These are phyloP conservation scores for Malassezia sp. DNA, from an alignment of 1,284 basidiomycete genomes.

Conservation along the genomic window DNA sequence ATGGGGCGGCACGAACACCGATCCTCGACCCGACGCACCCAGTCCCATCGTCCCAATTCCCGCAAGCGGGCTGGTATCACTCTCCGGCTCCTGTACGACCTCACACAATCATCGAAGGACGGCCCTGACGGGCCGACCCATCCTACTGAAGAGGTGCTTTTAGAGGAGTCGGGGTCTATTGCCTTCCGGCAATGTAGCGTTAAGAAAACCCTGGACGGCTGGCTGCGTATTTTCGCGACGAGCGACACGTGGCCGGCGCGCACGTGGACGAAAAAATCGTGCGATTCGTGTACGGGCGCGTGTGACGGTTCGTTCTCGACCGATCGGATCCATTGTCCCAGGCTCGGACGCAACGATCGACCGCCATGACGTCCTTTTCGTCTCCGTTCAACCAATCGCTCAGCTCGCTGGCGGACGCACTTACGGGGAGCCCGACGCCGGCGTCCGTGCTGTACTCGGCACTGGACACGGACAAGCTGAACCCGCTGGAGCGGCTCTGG, in stretches of 20 bases:
- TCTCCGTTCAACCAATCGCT: slow-evolving; percentile 8
- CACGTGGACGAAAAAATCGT: slow-evolving; percentile 14
- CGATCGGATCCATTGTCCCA: too few relatives aligned
- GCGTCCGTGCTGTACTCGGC: slow-evolving; percentile 36
- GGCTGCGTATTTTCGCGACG: not conserved
- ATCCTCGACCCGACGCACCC: slow-evolving; percentile 16
- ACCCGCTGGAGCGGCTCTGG: slow-evolving; percentile 47
- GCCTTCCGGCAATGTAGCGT: slow-evolving; percentile 16
- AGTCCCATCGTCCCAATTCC: slow-evolving; percentile 19
- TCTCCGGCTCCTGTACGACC: slow-evolving; percentile 19
- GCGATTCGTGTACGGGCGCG: too few relatives aligned
- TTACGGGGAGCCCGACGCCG: slow-evolving; percentile 45
- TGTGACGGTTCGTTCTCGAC: too few relatives aligned
- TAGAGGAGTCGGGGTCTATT: slow-evolving; percentile 19
- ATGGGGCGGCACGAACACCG: slow-evolving; percentile 16
- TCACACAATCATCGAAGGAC: slow-evolving; percentile 18
- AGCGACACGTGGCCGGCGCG: slow-evolving; percentile 1
- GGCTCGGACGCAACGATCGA: not conserved
- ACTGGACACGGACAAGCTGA: slow-evolving; percentile 29
- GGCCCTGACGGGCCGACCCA: not conserved
- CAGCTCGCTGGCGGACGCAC: slow-evolving; percentile 2
- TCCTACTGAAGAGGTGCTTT: slow-evolving; percentile 20
- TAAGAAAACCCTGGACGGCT: not conserved
- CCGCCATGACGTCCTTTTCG: not conserved
- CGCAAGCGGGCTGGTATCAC: slow-evolving; percentile 12